A percentile compares a stretch with the other conserved stretches of the same genome.
phyloP scores from a whole-genome alignment of 345 rosid genomes.

The Jatropha curcas region DNA sequence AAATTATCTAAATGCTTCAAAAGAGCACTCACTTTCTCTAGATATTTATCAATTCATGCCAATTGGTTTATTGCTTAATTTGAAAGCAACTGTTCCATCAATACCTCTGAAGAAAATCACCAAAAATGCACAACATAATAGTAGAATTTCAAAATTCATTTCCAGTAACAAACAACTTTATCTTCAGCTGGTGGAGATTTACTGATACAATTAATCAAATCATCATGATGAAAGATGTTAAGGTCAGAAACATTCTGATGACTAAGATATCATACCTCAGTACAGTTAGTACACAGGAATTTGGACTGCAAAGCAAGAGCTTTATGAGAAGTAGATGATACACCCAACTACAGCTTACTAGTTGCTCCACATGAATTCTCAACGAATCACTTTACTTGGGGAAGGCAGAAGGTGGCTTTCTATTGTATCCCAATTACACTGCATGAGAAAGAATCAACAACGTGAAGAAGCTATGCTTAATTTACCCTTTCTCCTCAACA shows the following conservation, averaged over 20 bases:
- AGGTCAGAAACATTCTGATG: background rate
- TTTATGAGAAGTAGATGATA: constrained; percentile 1
- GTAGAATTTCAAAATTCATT: background rate
- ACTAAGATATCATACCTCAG: background rate
- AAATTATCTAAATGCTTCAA: background rate
- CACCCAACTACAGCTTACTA: background rate
- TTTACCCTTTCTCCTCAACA: constrained; percentile 29
- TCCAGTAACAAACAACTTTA: background rate
- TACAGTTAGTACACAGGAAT: background rate
- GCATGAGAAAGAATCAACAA: constrained; percentile 6
- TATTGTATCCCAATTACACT: constrained; percentile 12
- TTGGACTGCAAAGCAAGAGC: background rate
- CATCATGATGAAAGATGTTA: background rate
- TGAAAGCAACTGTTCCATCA: background rate
- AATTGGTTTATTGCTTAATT: background rate
- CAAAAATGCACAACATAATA: background rate
- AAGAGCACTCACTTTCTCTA: background rate
- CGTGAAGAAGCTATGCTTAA: constrained; percentile 13
- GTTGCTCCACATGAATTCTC: constrained; percentile 2
- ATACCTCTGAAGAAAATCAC: background rate
- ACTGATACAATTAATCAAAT: background rate
- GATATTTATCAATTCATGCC: background rate
- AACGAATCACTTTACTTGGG: background rate
- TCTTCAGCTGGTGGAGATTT: background rate
- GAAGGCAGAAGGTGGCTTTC: constrained; percentile 5